These are phyloP conservation scores for Cicer pinnatifidum DNA, from an alignment of 306 rosid genomes.

Conservation along the genomic window DNA sequence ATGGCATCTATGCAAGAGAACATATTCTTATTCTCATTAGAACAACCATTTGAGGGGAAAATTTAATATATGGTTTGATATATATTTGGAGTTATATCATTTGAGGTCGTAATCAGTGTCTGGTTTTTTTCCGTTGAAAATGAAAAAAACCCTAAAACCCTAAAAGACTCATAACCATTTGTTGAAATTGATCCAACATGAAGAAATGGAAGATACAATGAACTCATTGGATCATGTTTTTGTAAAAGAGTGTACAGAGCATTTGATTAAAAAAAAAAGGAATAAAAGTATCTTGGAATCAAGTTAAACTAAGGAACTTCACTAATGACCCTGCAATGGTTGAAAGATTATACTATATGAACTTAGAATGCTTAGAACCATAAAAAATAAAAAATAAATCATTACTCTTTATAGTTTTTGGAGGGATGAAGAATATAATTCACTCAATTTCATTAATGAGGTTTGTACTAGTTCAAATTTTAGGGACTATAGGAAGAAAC, in stretches of 20 bases:
- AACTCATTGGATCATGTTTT: slow-evolving; percentile 67
- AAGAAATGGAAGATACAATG: slow-evolving; percentile 69
- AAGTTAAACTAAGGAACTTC: slow-evolving; percentile 73
- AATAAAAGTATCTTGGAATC: slow-evolving; percentile 87
- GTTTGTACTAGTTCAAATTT: no score
- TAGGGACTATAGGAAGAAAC: no score
- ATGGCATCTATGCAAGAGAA: slow-evolving; percentile 16
- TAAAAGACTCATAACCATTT: slow-evolving; percentile 61
- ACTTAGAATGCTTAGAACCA: slow-evolving; percentile 46
- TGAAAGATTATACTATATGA: slow-evolving; percentile 71
- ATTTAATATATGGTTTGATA: no score
- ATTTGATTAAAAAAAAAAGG: slow-evolving; percentile 83
- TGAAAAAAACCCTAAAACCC: no score
- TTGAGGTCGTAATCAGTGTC: no score
- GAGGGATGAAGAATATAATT: no score
- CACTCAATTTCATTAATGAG: no score
- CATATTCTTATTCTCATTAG: slow-evolving; percentile 49
- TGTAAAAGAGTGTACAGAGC: slow-evolving; percentile 81
- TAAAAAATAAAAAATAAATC: no score
- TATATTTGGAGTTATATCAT: no score
- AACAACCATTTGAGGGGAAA: slow-evolving; percentile 30
- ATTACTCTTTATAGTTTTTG: no score
- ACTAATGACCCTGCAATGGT: slow-evolving; percentile 51
- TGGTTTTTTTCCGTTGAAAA: no score
- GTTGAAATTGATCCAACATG: slow-evolving; percentile 64